Evolutionary conservation across 208 protist species (phyloP), one percentile per base, ranked within the genome.

Genomic region (Leishmania major): DNA sequence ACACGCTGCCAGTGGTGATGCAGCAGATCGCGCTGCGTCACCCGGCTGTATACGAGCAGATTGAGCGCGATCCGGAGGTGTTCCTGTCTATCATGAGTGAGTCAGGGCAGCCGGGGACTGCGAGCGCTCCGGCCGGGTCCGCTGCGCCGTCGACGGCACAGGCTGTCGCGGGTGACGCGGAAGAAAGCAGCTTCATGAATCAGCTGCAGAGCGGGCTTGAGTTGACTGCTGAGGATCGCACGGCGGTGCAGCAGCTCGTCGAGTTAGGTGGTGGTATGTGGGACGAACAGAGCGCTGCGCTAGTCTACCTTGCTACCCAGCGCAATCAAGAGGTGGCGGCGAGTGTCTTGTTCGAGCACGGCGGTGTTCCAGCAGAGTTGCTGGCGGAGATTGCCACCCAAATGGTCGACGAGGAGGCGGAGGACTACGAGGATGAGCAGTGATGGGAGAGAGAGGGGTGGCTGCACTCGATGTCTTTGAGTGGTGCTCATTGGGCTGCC

Each of bases 311-410:
- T 51, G 90, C 89, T 0, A 89, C 88, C 22, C 86, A 91, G 76
- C 84, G 87, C 62, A 94, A 94, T 74, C 89, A 96, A 57, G 92
- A 97, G 75, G 77, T 93, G 62, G 95, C 95, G 43, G 95, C 93
- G 59, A 93, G 91, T 72, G 77, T 97, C 35, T 87, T 97, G 77
- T 91, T 96, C 43, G 90, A 93, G 80, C 82, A 93, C 81, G 90
- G 90, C 6, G 92, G 92, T 35, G 82, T 94, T 5, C 90, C 90
- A 2, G 75, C 82, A 25, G 88, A 92, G 79, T 76, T 95, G 76
- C 67, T 94, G 47, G 66, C 71, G 11, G 77, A 78, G 78, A 88
- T 92, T 66, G 77, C 84, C 37, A 53, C 79, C 40, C 75, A 74
- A 72, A 74, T 77, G 82, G 76, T 57, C 11, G 80, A 80, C 37